phyloP scores from a whole-genome alignment of 2,329 filamentous ascomycete genomes.

The Aurifilum marmelostoma region DNA sequence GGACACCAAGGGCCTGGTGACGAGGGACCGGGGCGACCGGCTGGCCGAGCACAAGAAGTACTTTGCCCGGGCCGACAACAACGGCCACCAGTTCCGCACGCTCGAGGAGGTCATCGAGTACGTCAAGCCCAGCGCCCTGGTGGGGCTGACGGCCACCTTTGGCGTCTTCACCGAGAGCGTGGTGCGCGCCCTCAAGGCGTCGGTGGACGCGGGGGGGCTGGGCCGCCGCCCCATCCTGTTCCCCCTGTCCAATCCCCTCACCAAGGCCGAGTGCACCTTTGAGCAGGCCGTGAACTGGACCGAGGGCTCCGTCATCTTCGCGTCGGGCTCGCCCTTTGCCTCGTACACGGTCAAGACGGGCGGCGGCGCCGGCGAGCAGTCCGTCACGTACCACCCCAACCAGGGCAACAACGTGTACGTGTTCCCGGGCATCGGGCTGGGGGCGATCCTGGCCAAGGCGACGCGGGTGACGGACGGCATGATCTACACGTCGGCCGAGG shows the following conservation, averaged over 20 bases:
- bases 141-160: constrained; percentile 92
- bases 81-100: constrained; percentile 71
- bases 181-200: constrained; percentile 69
- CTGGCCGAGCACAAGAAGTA: constrained; percentile 88
- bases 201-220: constrained; percentile 63
- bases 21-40: constrained; percentile 87
- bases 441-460: constrained; percentile 88
- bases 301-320: constrained; percentile 88
- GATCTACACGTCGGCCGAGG: constrained; percentile 91
- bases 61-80: constrained; percentile 67
- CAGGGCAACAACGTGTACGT: constrained; percentile 91
- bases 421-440: constrained; percentile 94
- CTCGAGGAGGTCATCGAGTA: constrained; percentile 92
- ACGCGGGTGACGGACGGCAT: constrained; percentile 88
- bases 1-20: constrained; percentile 95
- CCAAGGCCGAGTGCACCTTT: constrained; percentile 97
- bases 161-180: constrained; percentile 92
- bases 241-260: constrained; percentile 93
- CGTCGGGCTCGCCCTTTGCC: constrained; percentile 90
- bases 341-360: constrained; percentile 67
- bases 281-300: constrained; percentile 92
- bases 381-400: constrained; percentile 73
- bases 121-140: constrained; percentile 90
- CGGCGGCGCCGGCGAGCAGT: constrained; percentile 52
- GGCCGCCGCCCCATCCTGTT: constrained; percentile 90